Conservation (phyloP, 1,284 basidiomycete genomes). For the Grifola frondosa region DNA sequence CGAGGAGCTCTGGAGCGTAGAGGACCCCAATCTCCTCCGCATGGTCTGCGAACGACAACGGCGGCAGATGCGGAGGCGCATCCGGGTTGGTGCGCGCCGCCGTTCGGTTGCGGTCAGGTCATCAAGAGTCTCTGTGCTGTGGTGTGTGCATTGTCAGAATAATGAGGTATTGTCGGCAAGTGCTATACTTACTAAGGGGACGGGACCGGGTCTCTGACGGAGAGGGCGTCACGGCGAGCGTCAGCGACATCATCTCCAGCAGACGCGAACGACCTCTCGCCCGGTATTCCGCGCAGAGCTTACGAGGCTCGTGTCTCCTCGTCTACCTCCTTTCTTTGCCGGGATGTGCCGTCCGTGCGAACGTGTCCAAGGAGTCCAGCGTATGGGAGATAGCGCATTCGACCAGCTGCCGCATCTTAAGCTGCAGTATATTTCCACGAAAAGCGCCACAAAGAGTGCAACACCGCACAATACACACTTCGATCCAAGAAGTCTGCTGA, state of each 20-base stretch:
- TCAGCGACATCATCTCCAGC: conserved; percentile 78
- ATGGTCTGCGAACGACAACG: conserved; percentile 67
- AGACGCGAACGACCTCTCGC: conserved; percentile 73
- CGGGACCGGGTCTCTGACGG: conserved; percentile 53
- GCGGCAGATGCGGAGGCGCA: conserved; percentile 71
- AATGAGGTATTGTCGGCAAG: not conserved
- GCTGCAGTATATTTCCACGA: conserved; percentile 57
- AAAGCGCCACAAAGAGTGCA: conserved; percentile 51
- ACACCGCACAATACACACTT: conserved; percentile 64
- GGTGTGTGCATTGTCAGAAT: conserved; percentile 25
- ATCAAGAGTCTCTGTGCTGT: conserved; percentile 74
- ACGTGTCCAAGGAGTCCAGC: conserved; percentile 55
- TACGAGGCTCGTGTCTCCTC: conserved; percentile 53
- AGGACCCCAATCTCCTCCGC: conserved; percentile 76
- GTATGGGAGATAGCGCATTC: conserved; percentile 55
- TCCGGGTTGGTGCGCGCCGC: conserved; percentile 76
- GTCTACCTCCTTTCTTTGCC: conserved; percentile 38
- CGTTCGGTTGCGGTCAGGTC: conserved; percentile 76
- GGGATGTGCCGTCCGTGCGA: conserved; percentile 43
- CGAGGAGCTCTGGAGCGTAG: conserved; percentile 78
- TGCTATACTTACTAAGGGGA: conserved; percentile 60
- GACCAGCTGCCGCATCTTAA: conserved; percentile 50
- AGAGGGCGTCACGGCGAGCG: conserved; percentile 68
- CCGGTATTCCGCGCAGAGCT: conserved; percentile 45
- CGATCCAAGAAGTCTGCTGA: conserved; percentile 68